These are phyloP conservation scores for Crassisporium funariophilum DNA, from an alignment of 768 basidiomycete genomes.

Conservation along the genomic window DNA sequence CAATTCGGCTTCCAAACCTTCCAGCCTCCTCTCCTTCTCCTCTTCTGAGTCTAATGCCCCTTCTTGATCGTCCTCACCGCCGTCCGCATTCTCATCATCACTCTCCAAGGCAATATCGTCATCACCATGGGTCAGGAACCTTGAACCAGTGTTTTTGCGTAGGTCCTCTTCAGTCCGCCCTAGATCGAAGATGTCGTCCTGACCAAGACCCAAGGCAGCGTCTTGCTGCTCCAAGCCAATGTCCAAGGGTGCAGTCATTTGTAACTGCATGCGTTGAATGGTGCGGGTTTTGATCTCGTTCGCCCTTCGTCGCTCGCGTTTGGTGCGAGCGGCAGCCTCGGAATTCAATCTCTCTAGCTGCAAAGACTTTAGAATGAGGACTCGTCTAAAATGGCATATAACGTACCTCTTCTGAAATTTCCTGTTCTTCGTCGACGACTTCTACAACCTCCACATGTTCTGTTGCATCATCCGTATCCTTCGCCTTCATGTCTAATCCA, in stretches of 20 bases:
- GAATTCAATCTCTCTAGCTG: slow-evolving; percentile 85
- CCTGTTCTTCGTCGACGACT: slow-evolving; percentile 83
- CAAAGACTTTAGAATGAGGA: slow-evolving; percentile 6
- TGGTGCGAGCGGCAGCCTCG: slow-evolving; percentile 70
- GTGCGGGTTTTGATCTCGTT: slow-evolving; percentile 90
- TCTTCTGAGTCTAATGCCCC: slow-evolving; percentile 62
- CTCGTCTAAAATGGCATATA: not conserved
- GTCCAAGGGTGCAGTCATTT: slow-evolving; percentile 97
- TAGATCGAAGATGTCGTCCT: slow-evolving; percentile 90
- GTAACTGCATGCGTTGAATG: slow-evolving; percentile 92
- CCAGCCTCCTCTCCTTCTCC: slow-evolving; percentile 64
- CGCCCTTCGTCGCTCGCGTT: slow-evolving; percentile 79
- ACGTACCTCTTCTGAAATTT: slow-evolving; percentile 84
- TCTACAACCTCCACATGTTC: slow-evolving; percentile 70
- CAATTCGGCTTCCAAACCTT: slow-evolving; percentile 77
- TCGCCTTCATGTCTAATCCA: slow-evolving; percentile 81
- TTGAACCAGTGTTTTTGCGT: slow-evolving; percentile 35
- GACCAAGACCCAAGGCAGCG: slow-evolving; percentile 67
- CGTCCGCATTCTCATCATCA: slow-evolving; percentile 25
- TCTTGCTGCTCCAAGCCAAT: slow-evolving; percentile 89
- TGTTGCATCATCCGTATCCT: slow-evolving; percentile 70
- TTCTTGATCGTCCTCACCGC: slow-evolving; percentile 38
- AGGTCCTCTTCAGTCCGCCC: slow-evolving; percentile 52
- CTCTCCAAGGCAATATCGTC: slow-evolving; percentile 43
- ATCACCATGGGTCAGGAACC: slow-evolving; percentile 43